phyloP scores from a whole-genome alignment of 208 protist genomes.

The Acanthamoeba sp. region DNA sequence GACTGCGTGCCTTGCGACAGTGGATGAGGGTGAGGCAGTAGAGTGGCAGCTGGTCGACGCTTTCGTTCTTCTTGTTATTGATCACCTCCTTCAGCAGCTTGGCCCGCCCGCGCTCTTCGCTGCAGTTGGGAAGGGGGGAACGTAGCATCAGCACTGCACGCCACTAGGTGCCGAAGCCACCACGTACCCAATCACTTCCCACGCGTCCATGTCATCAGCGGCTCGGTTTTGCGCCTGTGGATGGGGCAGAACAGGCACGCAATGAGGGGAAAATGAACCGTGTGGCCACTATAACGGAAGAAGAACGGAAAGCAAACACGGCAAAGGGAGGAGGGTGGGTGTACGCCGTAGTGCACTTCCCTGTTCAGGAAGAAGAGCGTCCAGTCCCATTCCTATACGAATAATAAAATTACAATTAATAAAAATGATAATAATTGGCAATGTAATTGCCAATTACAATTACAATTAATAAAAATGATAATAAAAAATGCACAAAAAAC shows the following conservation, averaged over 20 bases:
- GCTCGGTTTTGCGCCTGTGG: background rate
- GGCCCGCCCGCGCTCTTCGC: background rate
- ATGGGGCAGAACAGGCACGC: too few species aligned
- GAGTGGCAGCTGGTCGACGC: background rate
- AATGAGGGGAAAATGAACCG: too few species aligned
- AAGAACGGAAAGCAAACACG: background rate
- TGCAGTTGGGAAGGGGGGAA: background rate
- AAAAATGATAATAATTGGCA: too few species aligned
- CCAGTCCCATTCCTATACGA: conserved; percentile 83
- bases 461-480: background rate
- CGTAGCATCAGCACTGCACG: background rate
- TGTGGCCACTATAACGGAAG: too few species aligned
- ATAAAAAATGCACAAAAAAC: background rate
- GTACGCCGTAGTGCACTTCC: conserved; percentile 2
- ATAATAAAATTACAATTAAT: background rate
- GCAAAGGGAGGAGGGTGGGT: background rate
- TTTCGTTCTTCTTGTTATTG: background rate
- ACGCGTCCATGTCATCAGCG: conserved; percentile 18
- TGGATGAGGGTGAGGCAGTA: conserved; percentile 72
- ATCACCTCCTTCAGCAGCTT: conserved; percentile 1
- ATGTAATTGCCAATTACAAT: too few species aligned
- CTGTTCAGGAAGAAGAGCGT: conserved; percentile 82
- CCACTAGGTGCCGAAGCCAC: background rate
- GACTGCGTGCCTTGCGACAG: conserved; percentile 34
- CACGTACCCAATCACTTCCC: conserved; percentile 48